phyloP scores from a whole-genome alignment of 306 rosid species.

The Potentilla sterilis region DNA sequence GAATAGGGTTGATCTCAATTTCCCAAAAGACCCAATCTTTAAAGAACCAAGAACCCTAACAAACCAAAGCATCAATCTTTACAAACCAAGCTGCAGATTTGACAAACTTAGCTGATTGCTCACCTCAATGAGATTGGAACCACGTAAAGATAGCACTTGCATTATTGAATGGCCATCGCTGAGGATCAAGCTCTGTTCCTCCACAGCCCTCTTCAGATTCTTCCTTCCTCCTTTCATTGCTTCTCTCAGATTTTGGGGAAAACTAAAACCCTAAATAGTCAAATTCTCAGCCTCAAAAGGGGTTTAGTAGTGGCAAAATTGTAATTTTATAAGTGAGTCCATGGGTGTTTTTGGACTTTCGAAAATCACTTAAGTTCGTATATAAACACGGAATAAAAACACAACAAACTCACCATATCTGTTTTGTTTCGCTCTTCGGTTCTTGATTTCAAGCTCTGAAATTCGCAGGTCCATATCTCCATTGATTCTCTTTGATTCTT shows the following conservation, averaged over 20 bases:
- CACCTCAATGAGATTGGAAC: conserved; percentile 85
- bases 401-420: background rate
- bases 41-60: background rate
- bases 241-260: background rate
- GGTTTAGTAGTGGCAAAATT: background rate
- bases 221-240: conserved; percentile 89
- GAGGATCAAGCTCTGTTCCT: conserved; percentile 45
- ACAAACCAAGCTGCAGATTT: background rate
- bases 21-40: background rate
- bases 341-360: background rate
- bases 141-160: conserved; percentile 80
- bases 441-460: background rate
- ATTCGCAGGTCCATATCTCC: conserved; percentile 3
- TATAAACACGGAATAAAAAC: background rate
- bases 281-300: background rate
- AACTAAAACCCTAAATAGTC: background rate
- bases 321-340: background rate
- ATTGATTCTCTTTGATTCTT: background rate
- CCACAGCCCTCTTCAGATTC: conserved; percentile 72
- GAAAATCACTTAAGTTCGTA: background rate
- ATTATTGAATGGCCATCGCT: conserved; percentile 56
- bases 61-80: background rate
- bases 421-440: background rate
- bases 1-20: background rate
- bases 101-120: background rate